phyloP scores from a whole-genome alignment of 164 flowering plant genomes.

The Vitis rupestris region DNA sequence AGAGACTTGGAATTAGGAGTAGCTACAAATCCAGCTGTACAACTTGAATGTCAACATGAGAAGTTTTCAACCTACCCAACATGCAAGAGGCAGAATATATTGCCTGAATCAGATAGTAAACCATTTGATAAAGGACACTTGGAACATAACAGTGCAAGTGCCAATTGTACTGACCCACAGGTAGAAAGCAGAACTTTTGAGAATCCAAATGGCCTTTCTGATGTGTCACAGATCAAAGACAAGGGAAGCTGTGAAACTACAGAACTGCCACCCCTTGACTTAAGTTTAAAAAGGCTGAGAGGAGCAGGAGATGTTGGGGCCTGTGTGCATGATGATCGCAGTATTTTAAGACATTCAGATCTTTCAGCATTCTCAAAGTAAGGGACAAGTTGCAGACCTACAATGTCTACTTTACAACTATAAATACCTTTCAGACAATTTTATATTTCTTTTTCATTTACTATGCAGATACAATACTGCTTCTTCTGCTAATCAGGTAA shows the following conservation, averaged over 20 bases:
- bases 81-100: slow-evolving; percentile 23
- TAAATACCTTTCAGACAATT: not conserved
- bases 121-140: slow-evolving; percentile 22
- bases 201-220: slow-evolving; percentile 18
- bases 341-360: slow-evolving; percentile 65
- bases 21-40: slow-evolving; percentile 32
- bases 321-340: slow-evolving; percentile 27
- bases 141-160: slow-evolving; percentile 18
- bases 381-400: slow-evolving; percentile 10
- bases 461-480: slow-evolving; percentile 61
- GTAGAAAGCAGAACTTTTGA: slow-evolving; percentile 25
- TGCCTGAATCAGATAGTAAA: slow-evolving; percentile 23
- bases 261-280: slow-evolving; percentile 29
- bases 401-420: not conserved
- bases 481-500: slow-evolving; percentile 48
- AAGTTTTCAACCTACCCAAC: slow-evolving; percentile 15
- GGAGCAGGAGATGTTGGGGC: slow-evolving; percentile 25
- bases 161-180: slow-evolving; percentile 19
- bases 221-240: slow-evolving; percentile 13
- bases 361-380: slow-evolving; percentile 82
- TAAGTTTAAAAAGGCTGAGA: slow-evolving; percentile 33
- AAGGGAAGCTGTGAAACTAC: slow-evolving; percentile 19
- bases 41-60: slow-evolving; percentile 28
- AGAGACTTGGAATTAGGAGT: slow-evolving; percentile 47
- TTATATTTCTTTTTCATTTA: not conserved